Conservation (phyloP, 176 grass and related monocot genomes). For the Cenchrus fungigraminus region DNA sequence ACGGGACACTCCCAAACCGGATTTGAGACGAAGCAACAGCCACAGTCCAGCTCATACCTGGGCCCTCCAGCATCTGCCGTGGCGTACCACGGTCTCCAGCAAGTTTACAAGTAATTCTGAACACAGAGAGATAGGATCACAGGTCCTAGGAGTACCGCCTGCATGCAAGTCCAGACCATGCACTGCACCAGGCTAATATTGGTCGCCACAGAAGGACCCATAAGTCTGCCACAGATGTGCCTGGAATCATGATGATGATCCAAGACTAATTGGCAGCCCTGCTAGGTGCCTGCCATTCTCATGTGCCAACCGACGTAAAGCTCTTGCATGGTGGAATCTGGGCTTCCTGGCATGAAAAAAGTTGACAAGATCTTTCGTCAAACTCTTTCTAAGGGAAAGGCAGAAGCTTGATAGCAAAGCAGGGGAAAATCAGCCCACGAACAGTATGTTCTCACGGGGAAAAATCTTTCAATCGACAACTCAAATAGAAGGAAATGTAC, state of each 20-base stretch:
- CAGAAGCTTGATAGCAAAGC: conserved; percentile 23
- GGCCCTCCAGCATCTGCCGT: conserved; percentile 36
- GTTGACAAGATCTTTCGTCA: conserved; percentile 19
- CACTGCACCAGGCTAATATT: conserved; percentile 35
- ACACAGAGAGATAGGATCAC: conserved; percentile 21
- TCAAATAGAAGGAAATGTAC: conserved; percentile 43
- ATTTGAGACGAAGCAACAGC: conserved; percentile 37
- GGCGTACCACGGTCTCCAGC: conserved; percentile 2
- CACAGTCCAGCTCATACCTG: conserved; percentile 47
- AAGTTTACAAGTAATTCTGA: conserved; percentile 40
- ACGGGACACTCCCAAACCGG: background rate
- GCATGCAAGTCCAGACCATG: conserved; percentile 37
- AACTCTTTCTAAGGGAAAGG: conserved; percentile 13
- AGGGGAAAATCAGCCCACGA: conserved; percentile 11
- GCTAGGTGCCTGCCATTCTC: conserved; percentile 25
- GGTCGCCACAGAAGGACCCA: conserved; percentile 27
- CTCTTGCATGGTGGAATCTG: conserved; percentile 36
- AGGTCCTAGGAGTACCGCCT: background rate
- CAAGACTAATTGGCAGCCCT: background rate
- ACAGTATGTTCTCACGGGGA: background rate
- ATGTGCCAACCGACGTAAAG: conserved; percentile 26
- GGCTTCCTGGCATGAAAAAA: conserved; percentile 33
- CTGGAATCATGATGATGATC: conserved; percentile 34
- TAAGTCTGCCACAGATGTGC: conserved; percentile 36
- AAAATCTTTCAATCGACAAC: conserved; percentile 35